Conservation (phyloP, 2,329 filamentous ascomycete genomes). For the Podosphaera fusca region DNA sequence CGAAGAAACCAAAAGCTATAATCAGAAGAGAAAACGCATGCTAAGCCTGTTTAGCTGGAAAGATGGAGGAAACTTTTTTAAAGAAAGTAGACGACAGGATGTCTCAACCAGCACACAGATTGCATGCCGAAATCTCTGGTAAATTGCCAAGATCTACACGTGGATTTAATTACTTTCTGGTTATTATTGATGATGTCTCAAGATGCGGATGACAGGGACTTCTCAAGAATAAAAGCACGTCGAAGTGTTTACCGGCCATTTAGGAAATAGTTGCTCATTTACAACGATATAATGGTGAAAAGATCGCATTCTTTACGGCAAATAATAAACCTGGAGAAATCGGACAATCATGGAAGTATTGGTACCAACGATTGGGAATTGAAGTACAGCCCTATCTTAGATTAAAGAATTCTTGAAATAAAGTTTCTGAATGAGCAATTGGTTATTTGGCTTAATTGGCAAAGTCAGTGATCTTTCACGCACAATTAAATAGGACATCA, state of each 20-base stretch:
- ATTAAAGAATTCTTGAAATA: neutral
- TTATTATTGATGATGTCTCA: neutral
- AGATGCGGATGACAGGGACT: neutral
- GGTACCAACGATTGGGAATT: neutral
- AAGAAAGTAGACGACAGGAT: neutral
- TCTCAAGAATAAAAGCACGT: neutral
- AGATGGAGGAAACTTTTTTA: neutral
- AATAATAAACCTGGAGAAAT: neutral
- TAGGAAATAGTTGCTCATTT: neutral
- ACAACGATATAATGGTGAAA: neutral
- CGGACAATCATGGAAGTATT: neutral
- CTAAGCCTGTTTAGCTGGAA: neutral
- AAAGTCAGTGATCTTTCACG: too few relatives aligned
- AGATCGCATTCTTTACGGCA: neutral
- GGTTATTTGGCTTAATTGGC: too few relatives aligned
- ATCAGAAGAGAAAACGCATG: neutral
- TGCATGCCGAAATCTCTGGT: neutral
- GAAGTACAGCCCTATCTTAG: neutral
- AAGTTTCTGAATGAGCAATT: neutral
- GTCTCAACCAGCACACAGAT: neutral
- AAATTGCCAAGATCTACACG: neutral
- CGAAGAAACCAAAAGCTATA: neutral
- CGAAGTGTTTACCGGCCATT: neutral
- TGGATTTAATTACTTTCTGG: neutral
- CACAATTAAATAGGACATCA: neutral